Base-by-base conservation (phyloP, 192 early-diverging fungal species). In the Rhizophagus clarus region DNA sequence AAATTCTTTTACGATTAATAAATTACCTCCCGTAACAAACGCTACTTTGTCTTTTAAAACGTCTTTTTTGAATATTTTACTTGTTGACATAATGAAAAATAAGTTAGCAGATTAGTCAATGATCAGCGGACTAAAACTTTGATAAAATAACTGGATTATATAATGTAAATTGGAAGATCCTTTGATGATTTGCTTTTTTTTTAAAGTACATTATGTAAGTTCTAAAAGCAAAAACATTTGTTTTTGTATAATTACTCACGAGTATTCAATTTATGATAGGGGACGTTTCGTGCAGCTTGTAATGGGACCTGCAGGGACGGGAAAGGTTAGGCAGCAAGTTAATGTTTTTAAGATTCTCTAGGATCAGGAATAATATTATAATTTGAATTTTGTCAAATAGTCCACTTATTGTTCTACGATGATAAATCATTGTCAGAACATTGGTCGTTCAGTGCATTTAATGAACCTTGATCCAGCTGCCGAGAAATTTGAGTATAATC, bases 401-500 rank as follows among this genome's bases (percentile, higher is more conserved):
- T 97, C 96, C 22, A 99, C 98, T 2, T 98, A 94, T 85, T 99
- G 98, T 87, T 84, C 93, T 37, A 97, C 98, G 2, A 94, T 99
- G 79, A 93, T 99, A 89, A 92, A 95, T 37, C 97, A 99, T 78
- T 96, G 93, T 81, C 92, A 98, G 82, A 91, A 92, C 9, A 89
- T 92, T 63, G 92, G 92, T 56, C 87, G 98, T 51, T 81, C 89
- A 2, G 96, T 97, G 8, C 96, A 99, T 79, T 90, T 99, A 24
- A 93, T 99, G 1, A 99, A 99, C 84, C 87, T 99, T 72, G 98
- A 99, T 84, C 98, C 98, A 24, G 98, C 98, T 14, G 98, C 98
- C 0, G 98, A 99, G 74, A 87, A 93, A 34, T 99, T 98, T 81
- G 94, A 96, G 84, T 97, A 99, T 83, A 88, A 94, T 75, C 97